Evolutionary conservation across 371 early-diverging fungal genomes (phyloP).

Genomic region (Dinochytrium kinnereticum): DNA sequence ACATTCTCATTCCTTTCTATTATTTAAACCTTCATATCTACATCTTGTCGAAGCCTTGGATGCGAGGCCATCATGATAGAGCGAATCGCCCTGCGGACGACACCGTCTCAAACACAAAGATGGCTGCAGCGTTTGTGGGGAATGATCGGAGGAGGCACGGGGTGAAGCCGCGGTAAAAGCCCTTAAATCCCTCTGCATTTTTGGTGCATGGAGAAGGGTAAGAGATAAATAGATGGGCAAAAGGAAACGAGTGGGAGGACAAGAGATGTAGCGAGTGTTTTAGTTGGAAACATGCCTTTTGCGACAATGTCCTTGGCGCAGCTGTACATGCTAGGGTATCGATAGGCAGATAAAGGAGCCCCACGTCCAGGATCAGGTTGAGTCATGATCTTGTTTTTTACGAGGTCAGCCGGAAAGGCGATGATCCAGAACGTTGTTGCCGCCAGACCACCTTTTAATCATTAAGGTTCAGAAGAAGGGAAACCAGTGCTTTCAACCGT

Average conservation of each 20-base stretch:
- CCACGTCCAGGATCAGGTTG: slow-evolving; percentile 67
- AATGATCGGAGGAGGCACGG: slow-evolving; percentile 88
- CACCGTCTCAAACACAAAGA: slow-evolving; percentile 78
- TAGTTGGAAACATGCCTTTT: slow-evolving; percentile 3
- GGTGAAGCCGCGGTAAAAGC: slow-evolving; percentile 82
- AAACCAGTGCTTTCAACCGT: neutral
- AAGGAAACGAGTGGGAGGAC: no score
- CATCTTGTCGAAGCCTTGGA: no score
- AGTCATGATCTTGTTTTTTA: slow-evolving; percentile 93
- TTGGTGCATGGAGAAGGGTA: no score
- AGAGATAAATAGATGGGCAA: no score
- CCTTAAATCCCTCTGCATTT: slow-evolving; percentile 65
- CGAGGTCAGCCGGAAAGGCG: slow-evolving; percentile 84
- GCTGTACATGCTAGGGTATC: slow-evolving; percentile 4
- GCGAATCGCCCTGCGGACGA: slow-evolving; percentile 12
- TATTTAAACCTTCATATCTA: no score
- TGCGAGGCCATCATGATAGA: no score
- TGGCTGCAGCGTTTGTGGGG: slow-evolving; percentile 85
- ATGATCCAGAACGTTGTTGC: slow-evolving; percentile 91
- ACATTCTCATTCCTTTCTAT: no score
- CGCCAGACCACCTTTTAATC: slow-evolving; percentile 65
- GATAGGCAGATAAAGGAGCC: slow-evolving; percentile 7
- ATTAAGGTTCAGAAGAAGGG: slow-evolving; percentile 29
- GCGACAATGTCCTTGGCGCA: slow-evolving; percentile 30
- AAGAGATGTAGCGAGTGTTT: no score